These are phyloP conservation scores for Backusella parvicylindrica DNA, from an alignment of 192 early-diverging fungal species.

Conservation along the genomic window DNA sequence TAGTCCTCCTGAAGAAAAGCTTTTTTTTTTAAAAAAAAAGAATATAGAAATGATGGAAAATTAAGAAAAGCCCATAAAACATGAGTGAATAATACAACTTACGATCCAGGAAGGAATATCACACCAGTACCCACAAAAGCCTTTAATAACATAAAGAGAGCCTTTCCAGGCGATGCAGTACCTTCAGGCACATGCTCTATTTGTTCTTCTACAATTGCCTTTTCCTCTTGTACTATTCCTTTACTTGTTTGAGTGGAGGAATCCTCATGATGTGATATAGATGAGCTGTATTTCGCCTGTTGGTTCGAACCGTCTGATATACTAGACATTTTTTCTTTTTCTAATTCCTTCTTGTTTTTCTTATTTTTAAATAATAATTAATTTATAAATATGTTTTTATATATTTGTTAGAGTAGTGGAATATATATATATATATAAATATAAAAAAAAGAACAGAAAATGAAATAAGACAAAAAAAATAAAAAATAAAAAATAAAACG, in stretches of 20 bases:
- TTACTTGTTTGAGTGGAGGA: not conserved
- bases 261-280: constrained; percentile 3
- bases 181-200: constrained; percentile 30
- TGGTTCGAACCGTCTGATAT: not conserved
- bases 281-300: not conserved
- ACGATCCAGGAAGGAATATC: constrained; percentile 52
- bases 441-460: not conserved
- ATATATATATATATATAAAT: not conserved
- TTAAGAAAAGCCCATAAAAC: not conserved
- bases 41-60: not conserved
- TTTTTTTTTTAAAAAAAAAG: constrained; percentile 18
- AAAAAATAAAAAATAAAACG: not conserved
- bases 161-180: constrained; percentile 50
- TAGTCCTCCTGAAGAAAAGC: constrained; percentile 61
- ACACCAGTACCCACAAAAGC: constrained; percentile 64
- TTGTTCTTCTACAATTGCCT: not conserved
- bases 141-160: constrained; percentile 62
- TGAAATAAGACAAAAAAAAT: not conserved
- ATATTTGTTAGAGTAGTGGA: not conserved
- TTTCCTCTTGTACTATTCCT: not conserved
- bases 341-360: not conserved
- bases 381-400: not conserved
- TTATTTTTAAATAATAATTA: not conserved
- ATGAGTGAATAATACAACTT: not conserved
- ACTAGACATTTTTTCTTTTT: not conserved